Base-by-base conservation (phyloP, 2,329 filamentous ascomycete species). In the Aspergillus puulaauensis region DNA sequence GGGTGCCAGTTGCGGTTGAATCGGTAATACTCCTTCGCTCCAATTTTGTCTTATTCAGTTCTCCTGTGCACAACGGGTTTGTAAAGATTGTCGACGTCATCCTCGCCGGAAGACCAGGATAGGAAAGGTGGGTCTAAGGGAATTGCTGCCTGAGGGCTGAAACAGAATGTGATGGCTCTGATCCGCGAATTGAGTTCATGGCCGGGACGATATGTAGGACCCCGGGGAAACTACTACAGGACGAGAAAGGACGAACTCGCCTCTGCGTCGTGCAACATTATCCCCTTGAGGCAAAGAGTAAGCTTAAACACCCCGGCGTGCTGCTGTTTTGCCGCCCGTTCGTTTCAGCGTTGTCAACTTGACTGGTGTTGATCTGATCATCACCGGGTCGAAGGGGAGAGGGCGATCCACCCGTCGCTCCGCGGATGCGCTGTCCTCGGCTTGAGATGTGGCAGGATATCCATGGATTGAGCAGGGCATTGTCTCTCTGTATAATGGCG, bases 391-490 rank as follows among this genome's bases (percentile, higher is more conserved):
- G 27, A 46, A 46, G 24, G 33, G 6, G 37, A 24, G 33, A n/a
- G 37, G 39, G 19, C 46, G 44, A 54, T 54, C 52, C 52, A 54
- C 52, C 17, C 41, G 33, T 54, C 52, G 48, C 47, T 48, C 51
- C 41, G 23, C n/a, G 39, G 17, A 15, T 31, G 27, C 27, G 27
- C 27, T 31, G 9, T 31, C 27, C 27, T 31, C 27, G 27, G 27
- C 9, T 31, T 31, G 27, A 31, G 9, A 9, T 31, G 27, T 31
- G 27, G 27, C 8, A 31, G 27, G 27, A 31, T 8, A 11, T 9
- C 8, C 27, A 31, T 8, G 27, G 27, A 31, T 31, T 31, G 27
- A 31, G 27, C 8, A 31, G 27, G 27, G 27, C 27, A 11, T 31
- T 31, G 8, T 11, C 27, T 31, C 27, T 31, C 23, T 24, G 27